These are phyloP conservation scores for Alloteropsis semialata DNA, from an alignment of 176 grass and related monocot genomes.

Conservation along the genomic window DNA sequence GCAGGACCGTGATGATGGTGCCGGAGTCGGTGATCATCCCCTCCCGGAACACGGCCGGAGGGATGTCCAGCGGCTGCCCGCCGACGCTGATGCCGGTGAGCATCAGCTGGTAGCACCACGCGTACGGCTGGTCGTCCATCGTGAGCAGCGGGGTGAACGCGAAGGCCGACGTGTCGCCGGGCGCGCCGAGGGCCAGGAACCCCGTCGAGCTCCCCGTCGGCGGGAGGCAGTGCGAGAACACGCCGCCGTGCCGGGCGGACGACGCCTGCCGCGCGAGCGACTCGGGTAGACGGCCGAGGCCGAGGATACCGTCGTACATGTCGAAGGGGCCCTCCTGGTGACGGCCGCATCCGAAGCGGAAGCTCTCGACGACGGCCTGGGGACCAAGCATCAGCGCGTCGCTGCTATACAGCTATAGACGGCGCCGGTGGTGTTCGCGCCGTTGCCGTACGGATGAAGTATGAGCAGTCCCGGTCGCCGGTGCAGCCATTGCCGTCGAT, in stretches of 20 bases:
- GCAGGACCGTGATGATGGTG: conserved; percentile 35
- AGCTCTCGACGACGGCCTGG: background rate
- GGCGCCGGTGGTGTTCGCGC: background rate
- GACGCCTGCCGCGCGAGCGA: conserved; percentile 1
- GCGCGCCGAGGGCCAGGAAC: conserved; percentile 40
- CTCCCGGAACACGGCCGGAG: background rate
- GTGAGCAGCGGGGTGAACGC: conserved; percentile 24
- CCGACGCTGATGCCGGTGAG: conserved; percentile 32
- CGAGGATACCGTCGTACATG: background rate
- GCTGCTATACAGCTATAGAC: too few relatives aligned
- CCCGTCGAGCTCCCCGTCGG: conserved; percentile 31
- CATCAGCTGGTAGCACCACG: conserved; percentile 43
- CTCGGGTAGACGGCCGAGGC: background rate
- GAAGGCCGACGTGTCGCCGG: background rate
- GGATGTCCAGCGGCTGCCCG: conserved; percentile 1
- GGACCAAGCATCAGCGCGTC: background rate
- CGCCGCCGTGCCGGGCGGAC: background rate
- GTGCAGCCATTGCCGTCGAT: background rate
- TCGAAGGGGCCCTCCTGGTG: background rate
- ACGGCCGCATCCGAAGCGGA: background rate
- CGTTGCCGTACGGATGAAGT: background rate
- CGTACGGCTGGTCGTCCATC: conserved; percentile 7
- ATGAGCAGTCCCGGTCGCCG: background rate
- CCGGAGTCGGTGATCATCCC: conserved; percentile 37
- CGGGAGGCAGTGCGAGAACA: conserved; percentile 48